These are phyloP conservation scores for Dovyalis caffra DNA, from an alignment of 345 rosid species.

Conservation along the genomic window DNA sequence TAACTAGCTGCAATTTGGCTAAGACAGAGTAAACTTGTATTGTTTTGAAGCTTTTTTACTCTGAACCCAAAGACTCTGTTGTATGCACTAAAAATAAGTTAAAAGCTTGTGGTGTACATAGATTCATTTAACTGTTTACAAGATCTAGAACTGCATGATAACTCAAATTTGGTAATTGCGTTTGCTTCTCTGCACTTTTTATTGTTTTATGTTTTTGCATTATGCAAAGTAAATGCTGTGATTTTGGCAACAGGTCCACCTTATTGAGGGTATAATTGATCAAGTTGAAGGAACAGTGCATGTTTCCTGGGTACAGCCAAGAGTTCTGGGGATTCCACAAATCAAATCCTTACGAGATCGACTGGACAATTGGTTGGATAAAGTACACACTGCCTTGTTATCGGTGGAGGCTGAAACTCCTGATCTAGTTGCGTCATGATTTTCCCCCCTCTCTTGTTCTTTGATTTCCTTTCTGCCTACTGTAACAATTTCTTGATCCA, in stretches of 20 bases:
- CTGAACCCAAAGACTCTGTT: neutral
- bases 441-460: neutral
- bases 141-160: neutral
- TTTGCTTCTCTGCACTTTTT: neutral
- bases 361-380: constrained; percentile 76
- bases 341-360: constrained; percentile 84
- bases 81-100: neutral
- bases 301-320: constrained; percentile 98
- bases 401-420: constrained; percentile 99
- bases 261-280: constrained; percentile 93
- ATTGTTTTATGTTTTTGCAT: neutral
- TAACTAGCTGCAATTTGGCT: neutral
- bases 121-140: too few species aligned
- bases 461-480: constrained; percentile 1
- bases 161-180: neutral
- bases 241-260: constrained; percentile 66
- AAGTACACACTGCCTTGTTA: constrained; percentile 74
- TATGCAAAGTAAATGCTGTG: neutral
- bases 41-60: neutral
- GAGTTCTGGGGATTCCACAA: constrained; percentile 94
- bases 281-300: constrained; percentile 93
- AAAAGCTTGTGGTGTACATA: neutral
- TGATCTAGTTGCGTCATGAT: constrained; percentile 81
- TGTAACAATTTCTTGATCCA: constrained; percentile 11
- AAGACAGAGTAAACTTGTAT: too few species aligned